Evolutionary conservation across 768 basidiomycete species (phyloP).

Genomic region (Boletellus ananas): DNA sequence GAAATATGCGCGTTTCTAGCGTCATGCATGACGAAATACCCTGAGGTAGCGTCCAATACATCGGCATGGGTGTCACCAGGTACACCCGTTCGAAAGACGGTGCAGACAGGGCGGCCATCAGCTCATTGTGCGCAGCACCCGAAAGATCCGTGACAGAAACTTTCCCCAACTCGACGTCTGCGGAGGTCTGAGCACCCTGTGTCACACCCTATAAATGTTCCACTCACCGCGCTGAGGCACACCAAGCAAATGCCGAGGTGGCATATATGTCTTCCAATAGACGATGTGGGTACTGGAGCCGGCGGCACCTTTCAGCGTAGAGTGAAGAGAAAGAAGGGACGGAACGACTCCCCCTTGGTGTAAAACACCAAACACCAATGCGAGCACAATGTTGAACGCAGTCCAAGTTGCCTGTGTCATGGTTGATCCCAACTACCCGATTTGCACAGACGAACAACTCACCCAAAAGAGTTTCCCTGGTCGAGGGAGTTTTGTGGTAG

Average conservation of each 20-base stretch:
- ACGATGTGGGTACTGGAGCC: constrained; percentile 17
- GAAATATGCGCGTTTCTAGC: constrained; percentile 26
- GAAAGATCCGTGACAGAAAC: constrained; percentile 29
- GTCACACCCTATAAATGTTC: not conserved
- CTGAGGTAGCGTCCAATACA: constrained; percentile 19
- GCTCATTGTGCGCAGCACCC: constrained; percentile 19
- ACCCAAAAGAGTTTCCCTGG: constrained; percentile 34
- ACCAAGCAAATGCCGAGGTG: constrained; percentile 36
- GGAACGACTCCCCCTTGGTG: constrained; percentile 43
- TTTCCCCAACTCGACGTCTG: constrained; percentile 25
- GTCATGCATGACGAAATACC: constrained; percentile 22
- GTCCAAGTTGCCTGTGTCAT: constrained; percentile 26
- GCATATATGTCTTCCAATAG: constrained; percentile 42
- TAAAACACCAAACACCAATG: constrained; percentile 35
- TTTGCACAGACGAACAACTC: constrained; percentile 1
- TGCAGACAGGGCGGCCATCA: constrained; percentile 17
- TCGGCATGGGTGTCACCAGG: constrained; percentile 32
- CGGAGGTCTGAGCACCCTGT: not conserved
- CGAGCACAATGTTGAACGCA: constrained; percentile 26
- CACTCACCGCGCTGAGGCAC: constrained; percentile 22
- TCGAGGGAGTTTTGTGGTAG: constrained; percentile 25
- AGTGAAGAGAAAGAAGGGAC: constrained; percentile 34
- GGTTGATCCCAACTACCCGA: not conserved
- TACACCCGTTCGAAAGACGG: constrained; percentile 11
- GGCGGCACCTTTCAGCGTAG: constrained; percentile 10